phyloP scores from a whole-genome alignment of 352 stramenopile genomes.

The Achlya hypogyna region DNA sequence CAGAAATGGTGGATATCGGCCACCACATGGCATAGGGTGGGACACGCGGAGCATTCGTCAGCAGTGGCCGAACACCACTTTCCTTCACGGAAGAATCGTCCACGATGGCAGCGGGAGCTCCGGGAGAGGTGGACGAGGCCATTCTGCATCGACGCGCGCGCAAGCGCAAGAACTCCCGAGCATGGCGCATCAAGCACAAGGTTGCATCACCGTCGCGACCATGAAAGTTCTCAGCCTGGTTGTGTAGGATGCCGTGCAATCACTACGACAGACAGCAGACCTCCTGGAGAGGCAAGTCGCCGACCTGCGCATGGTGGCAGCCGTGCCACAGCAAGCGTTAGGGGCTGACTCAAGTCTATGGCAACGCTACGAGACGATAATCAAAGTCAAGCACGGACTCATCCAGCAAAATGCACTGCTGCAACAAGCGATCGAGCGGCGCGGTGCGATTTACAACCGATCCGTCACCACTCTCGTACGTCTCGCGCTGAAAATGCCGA shows the following conservation, averaged over 20 bases:
- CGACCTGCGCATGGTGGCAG: background rate
- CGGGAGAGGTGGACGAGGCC: background rate
- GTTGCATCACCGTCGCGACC: too few relatives aligned
- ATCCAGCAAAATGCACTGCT: slow-evolving; percentile 2
- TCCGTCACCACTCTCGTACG: background rate
- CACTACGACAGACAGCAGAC: background rate
- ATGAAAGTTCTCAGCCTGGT: background rate
- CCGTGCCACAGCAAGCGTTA: background rate
- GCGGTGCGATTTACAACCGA: background rate
- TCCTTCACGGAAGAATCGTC: background rate
- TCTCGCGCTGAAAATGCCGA: background rate
- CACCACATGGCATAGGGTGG: background rate
- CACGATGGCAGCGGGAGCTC: background rate
- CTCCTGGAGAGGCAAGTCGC: background rate
- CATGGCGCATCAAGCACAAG: slow-evolving; percentile 9
- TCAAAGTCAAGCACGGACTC: slow-evolving; percentile 2
- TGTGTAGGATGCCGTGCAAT: background rate
- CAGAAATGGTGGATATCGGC: background rate
- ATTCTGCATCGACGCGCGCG: slow-evolving; percentile 3
- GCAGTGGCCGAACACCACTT: background rate
- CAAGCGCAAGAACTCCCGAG: slow-evolving; percentile 4
- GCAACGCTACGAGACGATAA: background rate
- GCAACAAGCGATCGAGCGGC: background rate
- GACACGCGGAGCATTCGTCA: background rate
- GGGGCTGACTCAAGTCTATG: background rate